A percentile compares a stretch with the other conserved stretches of the same genome.
Conservation (phyloP, 257 asterid genomes). For the Solanum corneliomulleri region DNA sequence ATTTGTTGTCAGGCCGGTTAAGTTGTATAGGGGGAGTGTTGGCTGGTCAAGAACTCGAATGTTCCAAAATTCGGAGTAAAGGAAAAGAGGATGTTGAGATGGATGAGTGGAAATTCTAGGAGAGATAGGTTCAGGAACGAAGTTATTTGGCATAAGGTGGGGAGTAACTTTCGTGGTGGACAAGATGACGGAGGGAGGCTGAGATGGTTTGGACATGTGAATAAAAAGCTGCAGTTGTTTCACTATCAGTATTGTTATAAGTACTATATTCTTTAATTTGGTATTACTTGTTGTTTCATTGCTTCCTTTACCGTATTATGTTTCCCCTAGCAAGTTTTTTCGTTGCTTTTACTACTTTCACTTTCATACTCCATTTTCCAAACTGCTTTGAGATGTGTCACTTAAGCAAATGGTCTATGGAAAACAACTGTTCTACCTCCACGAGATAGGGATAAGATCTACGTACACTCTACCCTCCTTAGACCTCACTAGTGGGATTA, state of each 20-base stretch:
- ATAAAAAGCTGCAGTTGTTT: no score
- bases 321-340: neutral
- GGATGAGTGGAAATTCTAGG: neutral
- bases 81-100: neutral
- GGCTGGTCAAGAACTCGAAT: neutral
- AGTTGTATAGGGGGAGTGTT: neutral
- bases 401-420: neutral
- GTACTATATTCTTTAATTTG: neutral
- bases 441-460: neutral
- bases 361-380: neutral
- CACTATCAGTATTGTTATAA: neutral
- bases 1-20: neutral
- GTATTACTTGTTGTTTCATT: neutral
- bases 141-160: neutral
- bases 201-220: neutral
- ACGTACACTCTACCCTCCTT: neutral
- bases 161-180: neutral
- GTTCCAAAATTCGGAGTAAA: neutral
- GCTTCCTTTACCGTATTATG: neutral
- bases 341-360: neutral
- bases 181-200: neutral
- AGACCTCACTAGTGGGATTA: neutral
- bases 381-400: no score
- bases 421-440: neutral
- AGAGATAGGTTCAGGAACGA: neutral